Evolutionary conservation across 345 rosid genomes (phyloP).

Genomic region (Geranium rotundifolium): DNA sequence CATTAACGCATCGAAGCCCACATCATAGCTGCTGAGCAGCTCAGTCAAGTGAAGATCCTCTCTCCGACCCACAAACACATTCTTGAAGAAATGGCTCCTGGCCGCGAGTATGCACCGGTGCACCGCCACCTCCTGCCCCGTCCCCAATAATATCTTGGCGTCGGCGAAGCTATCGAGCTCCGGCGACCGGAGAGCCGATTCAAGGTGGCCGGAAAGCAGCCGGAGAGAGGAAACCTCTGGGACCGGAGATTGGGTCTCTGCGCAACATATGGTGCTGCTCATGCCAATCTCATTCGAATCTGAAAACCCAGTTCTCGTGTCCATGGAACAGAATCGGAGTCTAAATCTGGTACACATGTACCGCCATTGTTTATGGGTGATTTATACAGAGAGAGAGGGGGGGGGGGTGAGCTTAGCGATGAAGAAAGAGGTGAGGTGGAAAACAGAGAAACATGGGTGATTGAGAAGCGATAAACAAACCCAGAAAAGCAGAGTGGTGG

Average conservation of each 20-base stretch:
- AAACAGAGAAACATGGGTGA: no score
- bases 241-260: slow-evolving; percentile 4
- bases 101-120: slow-evolving; percentile 77
- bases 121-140: slow-evolving; percentile 42
- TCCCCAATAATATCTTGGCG: slow-evolving; percentile 41
- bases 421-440: no score
- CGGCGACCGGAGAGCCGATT: slow-evolving; percentile 37
- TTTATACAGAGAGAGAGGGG: no score
- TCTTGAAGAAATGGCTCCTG: slow-evolving; percentile 47
- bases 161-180: slow-evolving; percentile 50
- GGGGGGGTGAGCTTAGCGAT: no score
- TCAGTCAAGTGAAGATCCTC: slow-evolving; percentile 43
- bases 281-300: slow-evolving; percentile 55
- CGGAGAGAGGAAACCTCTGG: slow-evolving; percentile 20
- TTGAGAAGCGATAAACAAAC: no score
- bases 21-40: slow-evolving; percentile 40
- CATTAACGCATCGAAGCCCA: slow-evolving; percentile 43
- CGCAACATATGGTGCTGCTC: slow-evolving; percentile 44
- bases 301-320: slow-evolving; percentile 31
- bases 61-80: slow-evolving; percentile 27
- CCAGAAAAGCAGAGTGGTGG: no score
- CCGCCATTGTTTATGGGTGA: not conserved
- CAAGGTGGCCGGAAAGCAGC: slow-evolving; percentile 46
- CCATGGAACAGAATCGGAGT: no score
- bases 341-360: not conserved